Evolutionary conservation across 768 basidiomycete genomes (phyloP).

Genomic region (Tulasnella sp.): DNA sequence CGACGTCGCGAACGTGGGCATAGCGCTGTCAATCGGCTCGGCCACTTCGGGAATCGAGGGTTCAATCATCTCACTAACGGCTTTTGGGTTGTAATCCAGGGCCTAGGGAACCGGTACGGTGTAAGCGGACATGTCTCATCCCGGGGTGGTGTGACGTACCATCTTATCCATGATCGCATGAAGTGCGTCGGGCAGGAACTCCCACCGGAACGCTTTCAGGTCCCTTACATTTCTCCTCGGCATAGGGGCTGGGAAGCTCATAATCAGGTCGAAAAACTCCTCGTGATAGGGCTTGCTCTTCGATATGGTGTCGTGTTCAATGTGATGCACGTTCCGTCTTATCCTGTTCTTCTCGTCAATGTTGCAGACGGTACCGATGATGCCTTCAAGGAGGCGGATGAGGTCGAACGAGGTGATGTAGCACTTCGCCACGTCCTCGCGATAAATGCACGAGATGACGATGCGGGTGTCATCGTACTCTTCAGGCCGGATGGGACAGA

Average conservation of each 20-base stretch:
- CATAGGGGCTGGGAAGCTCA: conserved; percentile 89
- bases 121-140: background rate
- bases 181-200: conserved; percentile 29
- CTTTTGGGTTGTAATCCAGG: conserved; percentile 11
- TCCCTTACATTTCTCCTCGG: conserved; percentile 97
- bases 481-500: conserved; percentile 58
- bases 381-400: conserved; percentile 79
- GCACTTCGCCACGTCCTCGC: conserved; percentile 59
- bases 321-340: conserved; percentile 84
- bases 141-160: conserved; percentile 22
- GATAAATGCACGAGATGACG: conserved; percentile 91
- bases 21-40: conserved; percentile 5
- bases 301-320: conserved; percentile 78
- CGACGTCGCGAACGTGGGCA: background rate
- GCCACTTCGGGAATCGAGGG: conserved; percentile 5
- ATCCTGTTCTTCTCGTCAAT: conserved; percentile 97
- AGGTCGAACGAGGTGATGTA: conserved; percentile 94
- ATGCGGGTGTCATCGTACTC: conserved; percentile 62
- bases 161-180: conserved; percentile 36
- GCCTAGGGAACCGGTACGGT: no score
- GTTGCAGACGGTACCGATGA: conserved; percentile 61
- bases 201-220: conserved; percentile 44
- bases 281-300: conserved; percentile 72
- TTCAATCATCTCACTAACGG: conserved; percentile 15
- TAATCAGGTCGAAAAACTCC: conserved; percentile 88